phyloP scores from a whole-genome alignment of 2,329 filamentous ascomycete genomes.

The Verticillium klebahnii region DNA sequence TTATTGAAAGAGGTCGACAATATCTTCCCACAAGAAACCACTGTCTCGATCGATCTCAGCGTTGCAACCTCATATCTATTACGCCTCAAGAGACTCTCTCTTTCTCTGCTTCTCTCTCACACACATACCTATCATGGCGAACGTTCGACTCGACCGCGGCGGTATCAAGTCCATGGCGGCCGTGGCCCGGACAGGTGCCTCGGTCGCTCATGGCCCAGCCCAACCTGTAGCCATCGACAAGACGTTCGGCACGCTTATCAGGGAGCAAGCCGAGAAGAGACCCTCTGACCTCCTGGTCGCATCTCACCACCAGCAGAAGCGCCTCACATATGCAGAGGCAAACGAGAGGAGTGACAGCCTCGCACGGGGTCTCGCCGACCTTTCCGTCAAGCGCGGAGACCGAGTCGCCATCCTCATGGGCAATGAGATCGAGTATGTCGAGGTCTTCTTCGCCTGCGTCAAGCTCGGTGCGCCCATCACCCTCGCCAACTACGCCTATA shows the following conservation, averaged over 20 bases:
- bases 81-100: too few relatives aligned
- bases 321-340: neutral
- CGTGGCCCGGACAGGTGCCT: neutral
- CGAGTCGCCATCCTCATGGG: constrained; percentile 1
- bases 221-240: neutral
- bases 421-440: constrained; percentile 1
- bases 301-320: neutral
- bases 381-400: neutral
- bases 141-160: neutral
- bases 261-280: neutral
- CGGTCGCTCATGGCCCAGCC: neutral
- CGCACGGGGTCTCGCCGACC: neutral
- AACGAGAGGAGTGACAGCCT: neutral
- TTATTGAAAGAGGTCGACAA: neutral
- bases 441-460: constrained; percentile 1
- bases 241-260: neutral
- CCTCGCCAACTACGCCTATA: constrained; percentile 1
- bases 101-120: too few relatives aligned
- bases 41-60: neutral
- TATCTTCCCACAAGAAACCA: neutral
- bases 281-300: neutral
- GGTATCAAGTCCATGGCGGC: neutral
- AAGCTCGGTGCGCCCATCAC: neutral
- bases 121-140: neutral
- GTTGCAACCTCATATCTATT: neutral